Evolutionary conservation across 305 asterid species (phyloP), one percentile per base, ranked within the genome.

Genomic region (Fraxinus sp.): DNA sequence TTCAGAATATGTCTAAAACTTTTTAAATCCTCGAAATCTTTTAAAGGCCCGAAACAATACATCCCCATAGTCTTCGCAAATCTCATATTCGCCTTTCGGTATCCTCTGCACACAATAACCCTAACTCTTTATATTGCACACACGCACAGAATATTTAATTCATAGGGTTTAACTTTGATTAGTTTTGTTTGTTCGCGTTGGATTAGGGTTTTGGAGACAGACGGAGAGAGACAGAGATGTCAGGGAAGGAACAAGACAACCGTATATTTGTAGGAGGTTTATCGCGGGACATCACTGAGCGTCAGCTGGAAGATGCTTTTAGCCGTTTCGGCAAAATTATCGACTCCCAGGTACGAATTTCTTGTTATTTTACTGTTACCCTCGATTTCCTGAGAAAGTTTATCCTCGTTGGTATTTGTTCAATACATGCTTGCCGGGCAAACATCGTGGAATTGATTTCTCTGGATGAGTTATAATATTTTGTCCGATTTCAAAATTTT

Each of bases 231-330:
- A 49, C 7, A 79, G 82, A 79, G 82, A 89, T 89, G 92, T 88
- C 89, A 39, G 92, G 89, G 49, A 89, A 84, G 59, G 92, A 86
- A 10, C 82, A 76, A 2, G 92, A 89, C 0, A 36, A 88, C 85
- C 89, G 92, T 46, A 86, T 89, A 80, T 89, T 89, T 76, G 90
- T 89, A 2, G 92, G 92, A 75, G 92, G 92, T 5, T 82, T 89
- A 59, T 83, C 91, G 7, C 84, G 88, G 86, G 92, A 89, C 59
- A 79, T 89, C 76, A 83, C 90, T 4, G 92, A 88, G 75, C 90
- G 91, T 81, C 91, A 88, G 85, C 92, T 89, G 2, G 90, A 89
- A 81, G 86, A 86, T 24, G 89, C 90, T 49, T 89, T 89, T 76
- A 78, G 84, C 74, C 91, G 92, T 80, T 89, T 80, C 75, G 92